Base-by-base conservation (phyloP, 2,329 filamentous ascomycete species). In the Neofusicoccum parvum region DNA sequence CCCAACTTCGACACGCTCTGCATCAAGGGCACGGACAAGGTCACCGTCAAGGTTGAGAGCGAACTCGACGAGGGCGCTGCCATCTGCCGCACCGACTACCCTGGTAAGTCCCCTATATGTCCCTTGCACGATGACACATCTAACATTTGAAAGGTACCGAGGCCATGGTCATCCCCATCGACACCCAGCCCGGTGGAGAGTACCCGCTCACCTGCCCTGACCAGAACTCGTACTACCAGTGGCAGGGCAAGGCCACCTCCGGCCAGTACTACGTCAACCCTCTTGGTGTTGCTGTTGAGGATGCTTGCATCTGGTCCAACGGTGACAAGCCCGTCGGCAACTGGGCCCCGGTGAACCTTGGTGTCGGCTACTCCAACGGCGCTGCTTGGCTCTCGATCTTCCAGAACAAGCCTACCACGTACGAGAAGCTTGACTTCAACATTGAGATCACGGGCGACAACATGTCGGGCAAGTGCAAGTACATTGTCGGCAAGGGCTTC, bases 241-340 rank as follows among this genome's bases (percentile, higher is more conserved):
- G 92, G 92, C 71, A 92, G 73, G 86, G 86, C 72, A 85, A 86
- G 77, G 72, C 81, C 59, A 98, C 95, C 62, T 94, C 92, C 54
- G 94, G 94, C 50, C 95, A 98, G 81, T 98, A 97, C 86, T 99
- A 99, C 77, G 86, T 98, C 80, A 98, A 98, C 86, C 91, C 91
- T 72, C 85, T 87, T 71, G 93, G 92, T 67, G 82, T 90, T 62
- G 72, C 80, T 17, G 80, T 88, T 66, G 77, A 87, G 69, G 80
- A 94, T 12, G 91, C 87, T 59, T 99, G 95, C 81, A 80, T 86
- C 66, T 98, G 95, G 95, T 82, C 86, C 60, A 83, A 83, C 20
- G 82, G 87, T 66, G 88, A 78, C 64, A 74, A 81, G 66, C 80
- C 83, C 68, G 78, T 83, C 65, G 88, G 95, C 70, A 97, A 99